Percentiles rank a stretch among this genome's conserved stretches.
These are phyloP conservation scores for Alternaria consortialis DNA, from an alignment of 2,329 filamentous ascomycete species.

Conservation along the genomic window DNA sequence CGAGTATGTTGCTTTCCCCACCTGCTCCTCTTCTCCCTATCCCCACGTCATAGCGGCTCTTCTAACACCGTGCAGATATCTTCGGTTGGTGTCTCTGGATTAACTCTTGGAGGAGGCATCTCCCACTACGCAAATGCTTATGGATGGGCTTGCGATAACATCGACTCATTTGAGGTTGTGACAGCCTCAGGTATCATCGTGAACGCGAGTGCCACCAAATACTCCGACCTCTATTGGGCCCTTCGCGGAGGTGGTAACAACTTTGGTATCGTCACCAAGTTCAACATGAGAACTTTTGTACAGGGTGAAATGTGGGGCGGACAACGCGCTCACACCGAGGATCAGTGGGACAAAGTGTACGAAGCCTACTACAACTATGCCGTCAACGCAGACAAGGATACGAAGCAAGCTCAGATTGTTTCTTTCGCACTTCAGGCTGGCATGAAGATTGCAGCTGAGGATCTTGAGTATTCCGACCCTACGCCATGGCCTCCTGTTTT, in stretches of 20 bases:
- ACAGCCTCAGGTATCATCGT: conserved; percentile 29
- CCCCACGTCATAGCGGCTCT: neutral
- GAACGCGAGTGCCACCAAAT: conserved; percentile 29
- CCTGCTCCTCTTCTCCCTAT: neutral
- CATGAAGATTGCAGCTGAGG: conserved; percentile 26
- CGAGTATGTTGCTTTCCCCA: conserved; percentile 24
- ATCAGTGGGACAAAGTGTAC: conserved; percentile 32
- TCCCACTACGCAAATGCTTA: conserved; percentile 34
- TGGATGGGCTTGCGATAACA: conserved; percentile 44
- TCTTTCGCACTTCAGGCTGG: conserved; percentile 32
- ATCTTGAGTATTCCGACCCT: conserved; percentile 40
- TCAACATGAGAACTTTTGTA: conserved; percentile 33
- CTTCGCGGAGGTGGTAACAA: conserved; percentile 49
- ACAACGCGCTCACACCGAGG: conserved; percentile 19
- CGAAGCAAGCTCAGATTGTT: conserved; percentile 29
- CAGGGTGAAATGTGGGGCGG: conserved; percentile 45
- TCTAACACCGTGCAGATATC: conserved; percentile 19
- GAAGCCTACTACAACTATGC: conserved; percentile 26
- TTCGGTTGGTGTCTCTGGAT: conserved; percentile 25
- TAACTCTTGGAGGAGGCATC: conserved; percentile 37
- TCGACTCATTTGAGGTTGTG: conserved; percentile 45
- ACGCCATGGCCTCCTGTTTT: conserved; percentile 34
- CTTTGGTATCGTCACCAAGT: conserved; percentile 47
- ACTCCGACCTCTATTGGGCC: conserved; percentile 52
- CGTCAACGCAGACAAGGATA: conserved; percentile 24